Conservation (phyloP, 805 yeast species). For the Yarrowia sp. region DNA sequence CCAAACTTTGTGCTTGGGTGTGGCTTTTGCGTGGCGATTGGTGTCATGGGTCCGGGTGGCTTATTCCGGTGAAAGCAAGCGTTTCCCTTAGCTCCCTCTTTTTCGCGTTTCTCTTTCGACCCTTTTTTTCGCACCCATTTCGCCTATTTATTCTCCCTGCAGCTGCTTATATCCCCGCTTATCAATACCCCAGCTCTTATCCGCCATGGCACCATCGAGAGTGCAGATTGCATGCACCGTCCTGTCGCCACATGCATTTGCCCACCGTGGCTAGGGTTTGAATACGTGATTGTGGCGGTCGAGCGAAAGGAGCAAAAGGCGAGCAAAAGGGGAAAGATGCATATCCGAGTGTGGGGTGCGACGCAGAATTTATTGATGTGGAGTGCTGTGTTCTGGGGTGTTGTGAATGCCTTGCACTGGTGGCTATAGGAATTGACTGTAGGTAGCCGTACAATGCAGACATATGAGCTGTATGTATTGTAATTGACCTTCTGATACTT, state of each 20-base stretch:
- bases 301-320: not conserved
- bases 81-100: not conserved
- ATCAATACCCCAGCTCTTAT: conserved; percentile 3
- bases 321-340: not conserved
- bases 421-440: no score
- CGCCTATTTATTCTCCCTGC: not conserved
- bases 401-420: no score
- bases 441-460: no score
- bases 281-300: conserved; percentile 20
- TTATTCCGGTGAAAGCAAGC: not conserved
- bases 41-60: conserved; percentile 4
- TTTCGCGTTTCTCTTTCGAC: not conserved
- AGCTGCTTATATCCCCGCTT: not conserved
- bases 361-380: no score
- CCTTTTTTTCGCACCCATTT: not conserved
- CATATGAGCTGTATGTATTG: no score
- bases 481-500: no score
- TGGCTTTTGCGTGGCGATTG: conserved; percentile 19
- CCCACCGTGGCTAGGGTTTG: conserved; percentile 19
- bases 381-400: no score
- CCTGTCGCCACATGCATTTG: conserved; percentile 29
- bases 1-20: conserved; percentile 32
- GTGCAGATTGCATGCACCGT: conserved; percentile 31
- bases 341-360: conserved; percentile 1
- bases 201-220: conserved; percentile 28